Base-by-base conservation (phyloP, 495 filamentous ascomycete genomes). In the Extremus antarcticus region DNA sequence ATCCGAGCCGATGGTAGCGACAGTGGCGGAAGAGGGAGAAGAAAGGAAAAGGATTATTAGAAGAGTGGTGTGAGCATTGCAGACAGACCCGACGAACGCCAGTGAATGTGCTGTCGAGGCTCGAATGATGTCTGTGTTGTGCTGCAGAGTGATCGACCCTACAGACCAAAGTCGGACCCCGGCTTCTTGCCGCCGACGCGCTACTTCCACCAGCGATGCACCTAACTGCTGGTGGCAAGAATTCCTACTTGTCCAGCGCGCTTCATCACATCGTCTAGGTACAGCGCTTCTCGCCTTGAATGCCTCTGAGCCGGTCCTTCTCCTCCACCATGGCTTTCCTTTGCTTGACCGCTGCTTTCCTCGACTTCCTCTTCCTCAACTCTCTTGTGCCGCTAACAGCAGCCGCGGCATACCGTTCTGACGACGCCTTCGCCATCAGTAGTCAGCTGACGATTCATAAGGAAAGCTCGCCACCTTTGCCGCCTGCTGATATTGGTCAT, bases 1-100 rank as follows among this genome's bases (percentile, higher is more conserved):
- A 48, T 9, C 21, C 46, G 13, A 48, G n/a, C n/a, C n/a, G n/a
- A n/a, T n/a, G n/a, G 46, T 48, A 48, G 46, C 46, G 46, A 48
- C 46, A 24, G 46, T 48, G 23, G 46, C 15, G 8, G 3, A 7
- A 25, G 46, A 25, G 20, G 43, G n/a, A n/a, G 9, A 19, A 46
- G 20, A 46, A 22, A 46, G 19, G 43, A 46, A 46, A 22, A 46
- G 43, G 43, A 19, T 9, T n/a, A 35, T 35, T 25, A 25, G 46
- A 21, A 48, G 46, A 25, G 46, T 23, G 11, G 46, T 25, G 24
- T 7, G 17, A 45, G 41, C 41, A 45, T 45, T 9, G 35, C 35
- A 39, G 35, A 9, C 8, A 46, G n/a, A n/a, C n/a, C n/a, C n/a
- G n/a, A n/a, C n/a, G n/a, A n/a, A n/a, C n/a, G n/a, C n/a, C n/a